Evolutionary conservation across 805 yeast species (phyloP).

Genomic region (Priceomyces carsonii): DNA sequence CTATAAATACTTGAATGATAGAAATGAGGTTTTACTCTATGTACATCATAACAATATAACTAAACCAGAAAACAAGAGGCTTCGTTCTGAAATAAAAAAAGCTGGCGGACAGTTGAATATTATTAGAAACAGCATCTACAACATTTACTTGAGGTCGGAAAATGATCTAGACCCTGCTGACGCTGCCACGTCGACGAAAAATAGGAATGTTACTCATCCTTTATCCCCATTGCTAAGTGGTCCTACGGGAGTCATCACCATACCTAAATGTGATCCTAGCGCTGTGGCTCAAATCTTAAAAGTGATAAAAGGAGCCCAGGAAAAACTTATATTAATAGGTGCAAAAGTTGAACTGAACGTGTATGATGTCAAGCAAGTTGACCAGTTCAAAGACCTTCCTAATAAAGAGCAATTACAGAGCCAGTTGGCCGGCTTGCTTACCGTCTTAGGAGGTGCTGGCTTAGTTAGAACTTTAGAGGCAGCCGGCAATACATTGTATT

Average conservation of each 20-base stretch:
- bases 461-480: constrained; percentile 78
- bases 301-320: constrained; percentile 61
- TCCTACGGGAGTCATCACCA: constrained; percentile 79
- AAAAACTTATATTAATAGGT: constrained; percentile 78
- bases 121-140: constrained; percentile 67
- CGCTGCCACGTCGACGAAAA: constrained; percentile 46
- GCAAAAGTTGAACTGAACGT: constrained; percentile 72
- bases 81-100: constrained; percentile 60
- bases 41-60: constrained; percentile 83
- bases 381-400: constrained; percentile 72
- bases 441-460: constrained; percentile 87
- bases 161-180: constrained; percentile 74
- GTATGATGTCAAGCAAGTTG: constrained; percentile 52
- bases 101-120: constrained; percentile 73
- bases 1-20: constrained; percentile 70
- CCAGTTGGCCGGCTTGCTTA: constrained; percentile 79
- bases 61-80: constrained; percentile 63
- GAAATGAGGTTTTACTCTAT: constrained; percentile 69
- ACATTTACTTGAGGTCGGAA: constrained; percentile 73
- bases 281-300: constrained; percentile 63
- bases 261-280: constrained; percentile 70
- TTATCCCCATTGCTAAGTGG: constrained; percentile 71
- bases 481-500: constrained; percentile 64
- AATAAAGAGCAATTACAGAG: constrained; percentile 69
- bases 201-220: constrained; percentile 59